Base-by-base conservation (phyloP, 2,329 filamentous ascomycete species). In the Geoglossum cookeanum region DNA sequence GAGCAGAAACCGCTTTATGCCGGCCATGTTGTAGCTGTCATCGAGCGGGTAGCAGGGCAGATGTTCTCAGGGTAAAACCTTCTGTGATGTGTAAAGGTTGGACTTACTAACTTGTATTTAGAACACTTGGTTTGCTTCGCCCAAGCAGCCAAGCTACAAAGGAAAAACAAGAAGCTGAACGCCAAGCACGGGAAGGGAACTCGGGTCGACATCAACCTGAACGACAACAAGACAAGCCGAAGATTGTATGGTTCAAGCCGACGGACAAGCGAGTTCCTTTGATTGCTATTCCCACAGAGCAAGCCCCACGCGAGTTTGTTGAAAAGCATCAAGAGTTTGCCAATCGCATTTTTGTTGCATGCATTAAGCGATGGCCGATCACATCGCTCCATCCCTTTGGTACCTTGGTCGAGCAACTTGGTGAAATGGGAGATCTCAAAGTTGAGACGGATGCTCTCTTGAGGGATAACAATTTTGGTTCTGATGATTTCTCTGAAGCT, bases 221-320 rank as follows among this genome's bases (percentile, higher is more conserved):
- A 62, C 87, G 90, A 57, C 81, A 87, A 61, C 89, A 94, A 68
- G 92, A 98, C 62, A 96, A 96, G 73, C 92, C 92, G 61, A 98
- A 98, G 81, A 98, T 98, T 72, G 92, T 98, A 47, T 98, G 92
- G 92, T 98, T 98, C 76, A 98, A 98, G 77, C 92, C 92, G 59
- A 98, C 92, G 0, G 92, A 98, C 73, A 97, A 98, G 79, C 88
- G 92, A 67, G 92, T 98, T 53, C 92, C 92, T 55, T 77, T 98
- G 62, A 98, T 98, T 70, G 92, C 92, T 57, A 98, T 98, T 62
- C 92, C 92, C 1, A 98, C 92, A 2, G 92, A 98, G 70, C 92
- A 98, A 72, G 92, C 92, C 7, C 92, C 92, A 22, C 85, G 89
- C 39, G 92, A 97, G 72, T 98, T 98, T 65, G 92, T 98, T 32